Evolutionary conservation across 1,284 basidiomycete species (phyloP).

Genomic region (Microbotryum silenes-acaulis): DNA sequence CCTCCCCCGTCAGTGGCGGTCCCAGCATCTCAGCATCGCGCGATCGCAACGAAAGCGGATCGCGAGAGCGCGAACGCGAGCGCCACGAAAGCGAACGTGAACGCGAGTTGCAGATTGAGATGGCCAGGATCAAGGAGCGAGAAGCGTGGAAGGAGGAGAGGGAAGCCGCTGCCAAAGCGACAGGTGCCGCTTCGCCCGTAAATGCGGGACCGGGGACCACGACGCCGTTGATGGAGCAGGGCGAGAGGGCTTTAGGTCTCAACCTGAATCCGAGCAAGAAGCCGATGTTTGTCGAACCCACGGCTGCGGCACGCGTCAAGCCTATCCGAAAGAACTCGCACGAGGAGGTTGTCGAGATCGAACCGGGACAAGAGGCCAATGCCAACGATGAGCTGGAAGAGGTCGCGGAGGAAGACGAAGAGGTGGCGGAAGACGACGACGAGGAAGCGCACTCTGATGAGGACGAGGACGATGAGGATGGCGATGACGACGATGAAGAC

Average conservation of each 20-base stretch:
- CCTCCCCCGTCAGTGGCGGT: background rate
- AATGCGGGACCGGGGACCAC: constrained; percentile 2
- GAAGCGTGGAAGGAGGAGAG: constrained; percentile 15
- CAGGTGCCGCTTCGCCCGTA: constrained; percentile 17
- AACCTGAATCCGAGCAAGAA: background rate
- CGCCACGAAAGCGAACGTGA: background rate
- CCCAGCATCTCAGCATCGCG: constrained; percentile 6
- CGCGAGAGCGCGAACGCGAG: background rate
- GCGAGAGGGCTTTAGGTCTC: background rate
- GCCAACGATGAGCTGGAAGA: constrained; percentile 12
- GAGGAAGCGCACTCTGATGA: constrained; percentile 3
- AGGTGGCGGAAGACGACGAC: background rate
- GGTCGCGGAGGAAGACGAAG: constrained; percentile 16
- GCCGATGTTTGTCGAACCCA: no score
- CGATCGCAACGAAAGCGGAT: constrained; percentile 11
- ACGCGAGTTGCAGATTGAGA: background rate
- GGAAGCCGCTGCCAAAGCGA: constrained; percentile 14
- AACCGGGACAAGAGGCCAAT: constrained; percentile 1
- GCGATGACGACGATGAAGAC: constrained; percentile 9
- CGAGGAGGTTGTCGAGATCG: constrained; percentile 12
- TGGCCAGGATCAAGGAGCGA: constrained; percentile 21
- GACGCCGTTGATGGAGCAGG: constrained; percentile 8
- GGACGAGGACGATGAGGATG: constrained; percentile 7
- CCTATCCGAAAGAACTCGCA: background rate
- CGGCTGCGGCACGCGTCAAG: background rate